Percentiles rank a stretch among this genome's conserved stretches.
Evolutionary conservation across 805 yeast genomes (phyloP).

Genomic region (Wickerhamomyces hampshirensis): DNA sequence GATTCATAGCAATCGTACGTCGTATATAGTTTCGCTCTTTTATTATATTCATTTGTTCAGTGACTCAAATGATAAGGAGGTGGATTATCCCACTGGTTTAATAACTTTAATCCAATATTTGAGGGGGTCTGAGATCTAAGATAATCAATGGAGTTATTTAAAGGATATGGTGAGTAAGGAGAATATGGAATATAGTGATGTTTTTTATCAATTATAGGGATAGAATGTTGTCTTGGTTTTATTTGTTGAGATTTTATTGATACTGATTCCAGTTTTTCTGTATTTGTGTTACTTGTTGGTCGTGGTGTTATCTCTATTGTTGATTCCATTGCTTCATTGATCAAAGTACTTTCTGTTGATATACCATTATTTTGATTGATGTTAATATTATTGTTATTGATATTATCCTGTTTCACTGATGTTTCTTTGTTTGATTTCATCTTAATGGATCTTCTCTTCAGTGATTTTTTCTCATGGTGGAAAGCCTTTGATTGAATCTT

Average conservation of each 20-base stretch:
- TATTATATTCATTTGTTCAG: no score
- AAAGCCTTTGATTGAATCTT: constrained; percentile 24
- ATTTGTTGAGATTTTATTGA: background rate
- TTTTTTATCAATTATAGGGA: background rate
- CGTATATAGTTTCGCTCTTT: no score
- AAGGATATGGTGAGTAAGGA: no score
- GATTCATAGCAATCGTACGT: no score
- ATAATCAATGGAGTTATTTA: background rate
- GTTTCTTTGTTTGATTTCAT: constrained; percentile 2
- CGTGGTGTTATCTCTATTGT: no score
- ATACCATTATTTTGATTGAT: no score
- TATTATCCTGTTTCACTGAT: no score
- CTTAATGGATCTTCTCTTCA: constrained; percentile 21
- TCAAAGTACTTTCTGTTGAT: no score
- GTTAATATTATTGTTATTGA: background rate
- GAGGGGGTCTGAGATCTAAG: background rate
- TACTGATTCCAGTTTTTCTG: background rate
- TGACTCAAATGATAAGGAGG: background rate
- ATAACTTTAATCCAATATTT: background rate
- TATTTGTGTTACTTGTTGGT: no score
- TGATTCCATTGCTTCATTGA: no score
- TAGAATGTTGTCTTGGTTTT: background rate
- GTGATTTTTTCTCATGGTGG: constrained; percentile 19
- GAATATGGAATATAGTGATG: background rate
- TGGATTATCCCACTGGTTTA: background rate